phyloP scores from a whole-genome alignment of 495 filamentous ascomycete genomes.

The Evansstolkia leycettana region DNA sequence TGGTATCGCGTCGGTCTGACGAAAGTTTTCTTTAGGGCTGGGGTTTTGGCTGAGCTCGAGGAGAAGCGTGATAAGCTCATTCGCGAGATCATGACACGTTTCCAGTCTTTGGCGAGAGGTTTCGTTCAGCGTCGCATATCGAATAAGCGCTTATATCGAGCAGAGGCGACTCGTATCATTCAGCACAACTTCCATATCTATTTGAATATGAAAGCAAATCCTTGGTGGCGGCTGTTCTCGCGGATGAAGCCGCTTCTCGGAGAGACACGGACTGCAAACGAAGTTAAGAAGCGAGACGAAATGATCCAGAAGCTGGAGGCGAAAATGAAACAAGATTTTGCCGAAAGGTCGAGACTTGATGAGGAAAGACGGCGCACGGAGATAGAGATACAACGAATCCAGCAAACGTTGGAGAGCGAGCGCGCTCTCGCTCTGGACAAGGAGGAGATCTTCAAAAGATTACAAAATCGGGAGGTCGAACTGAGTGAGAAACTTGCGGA shows the following conservation, averaged over 20 bases:
- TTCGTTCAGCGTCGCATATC: constrained; percentile 79
- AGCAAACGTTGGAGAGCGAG: constrained; percentile 90
- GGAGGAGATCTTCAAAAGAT: constrained; percentile 92
- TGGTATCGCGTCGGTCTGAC: constrained; percentile 91
- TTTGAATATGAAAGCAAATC: constrained; percentile 73
- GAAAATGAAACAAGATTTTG: constrained; percentile 66
- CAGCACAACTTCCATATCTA: constrained; percentile 88
- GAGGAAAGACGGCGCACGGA: constrained; percentile 86
- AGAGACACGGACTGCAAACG: constrained; percentile 75
- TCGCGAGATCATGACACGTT: constrained; percentile 81
- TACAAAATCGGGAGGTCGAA: constrained; percentile 82
- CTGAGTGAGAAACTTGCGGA: constrained; percentile 83
- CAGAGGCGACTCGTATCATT: constrained; percentile 89
- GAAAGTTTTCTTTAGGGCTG: constrained; percentile 97
- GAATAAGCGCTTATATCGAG: constrained; percentile 84
- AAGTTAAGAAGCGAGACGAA: constrained; percentile 90
- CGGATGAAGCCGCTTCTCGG: constrained; percentile 91
- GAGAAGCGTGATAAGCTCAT: constrained; percentile 89
- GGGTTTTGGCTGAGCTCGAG: constrained; percentile 92
- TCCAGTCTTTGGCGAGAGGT: constrained; percentile 83
- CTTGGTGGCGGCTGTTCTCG: constrained; percentile 96
- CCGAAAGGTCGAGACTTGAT: constrained; percentile 69
- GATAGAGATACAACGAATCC: constrained; percentile 73
- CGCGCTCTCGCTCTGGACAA: constrained; percentile 90
- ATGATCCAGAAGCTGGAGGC: constrained; percentile 75